Evolutionary conservation across 495 filamentous ascomycete genomes (phyloP).

Genomic region (Neurospora sp.): DNA sequence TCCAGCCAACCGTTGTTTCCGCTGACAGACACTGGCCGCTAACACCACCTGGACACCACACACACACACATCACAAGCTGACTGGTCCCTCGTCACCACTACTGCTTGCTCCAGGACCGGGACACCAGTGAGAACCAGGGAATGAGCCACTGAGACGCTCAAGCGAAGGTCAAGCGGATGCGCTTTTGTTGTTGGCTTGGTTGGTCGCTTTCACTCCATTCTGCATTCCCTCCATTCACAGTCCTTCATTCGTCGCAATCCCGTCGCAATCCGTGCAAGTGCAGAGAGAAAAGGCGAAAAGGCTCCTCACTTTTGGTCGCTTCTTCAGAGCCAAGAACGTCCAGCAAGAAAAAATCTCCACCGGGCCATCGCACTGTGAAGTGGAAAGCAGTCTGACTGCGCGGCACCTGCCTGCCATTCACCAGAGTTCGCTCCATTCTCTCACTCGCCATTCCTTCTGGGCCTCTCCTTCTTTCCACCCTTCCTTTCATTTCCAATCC

Average conservation of each 20-base stretch:
- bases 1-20: background rate
- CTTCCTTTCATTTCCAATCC: constrained; percentile 1
- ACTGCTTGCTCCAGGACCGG: constrained; percentile 1
- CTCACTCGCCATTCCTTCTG: constrained; percentile 5
- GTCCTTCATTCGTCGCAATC: background rate
- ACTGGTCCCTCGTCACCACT: constrained; percentile 19
- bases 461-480: constrained; percentile 7
- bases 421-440: background rate
- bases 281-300: background rate
- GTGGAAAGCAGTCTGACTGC: background rate
- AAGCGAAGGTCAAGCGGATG: background rate
- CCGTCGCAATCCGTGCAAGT: background rate
- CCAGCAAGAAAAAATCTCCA: background rate
- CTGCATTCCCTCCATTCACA: background rate
- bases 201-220: background rate
- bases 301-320: background rate
- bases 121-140: background rate
- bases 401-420: background rate
- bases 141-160: background rate
- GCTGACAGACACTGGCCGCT: background rate
- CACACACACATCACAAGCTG: constrained; percentile 24
- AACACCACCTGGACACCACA: constrained; percentile 7
- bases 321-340: background rate
- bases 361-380: background rate
- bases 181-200: background rate